Evolutionary conservation across 1,284 basidiomycete genomes (phyloP), one percentile per base, ranked within the genome.

Genomic region (Cryptococcus sp.): DNA sequence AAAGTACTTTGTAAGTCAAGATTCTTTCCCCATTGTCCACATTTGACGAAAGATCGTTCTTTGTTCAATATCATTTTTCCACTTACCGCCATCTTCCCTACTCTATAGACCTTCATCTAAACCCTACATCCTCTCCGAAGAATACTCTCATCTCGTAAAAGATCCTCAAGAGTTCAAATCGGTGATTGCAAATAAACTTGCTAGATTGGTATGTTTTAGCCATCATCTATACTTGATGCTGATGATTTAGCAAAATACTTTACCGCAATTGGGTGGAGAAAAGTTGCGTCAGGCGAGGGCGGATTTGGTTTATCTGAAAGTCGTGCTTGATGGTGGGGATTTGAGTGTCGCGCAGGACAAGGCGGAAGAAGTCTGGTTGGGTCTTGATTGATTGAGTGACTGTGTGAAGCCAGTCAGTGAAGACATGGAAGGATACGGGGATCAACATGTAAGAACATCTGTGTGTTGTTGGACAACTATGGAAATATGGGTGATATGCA

Each of bases 231-330:
- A 5, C 31, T n/a, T 10, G 14, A 32, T 15, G 56, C 52, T 52
- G 23, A 55, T 35, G 6, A 23, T 41, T 43, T 11, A 65, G 63
- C 59, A 65, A 61, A 50, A 57, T 10, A 50, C 49, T 15, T 55
- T 66, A 1, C 53, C 58, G 13, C 57, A 59, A 43, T 55, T 66
- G 3, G 56, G 52, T 23, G 46, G 41, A 5, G 43, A 58, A 10
- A 52, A 60, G 33, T 55, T 57, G 10, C 51, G 58, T n/a, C 64
- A 66, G 45, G 60, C 64, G 10, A 53, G 46, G 50, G 63, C 62
- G 7, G 64, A 64, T 53, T 58, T 66, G 35, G 53, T 63, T 13
- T 66, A 62, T 46, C 48, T 66, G 15, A 44, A 54, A 30, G 36
- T 56, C 5, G 52, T 66, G 15, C 45, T 66, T 2, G 55, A 60